Evolutionary conservation across 768 basidiomycete genomes (phyloP).

Genomic region (Termitomyces sp.): DNA sequence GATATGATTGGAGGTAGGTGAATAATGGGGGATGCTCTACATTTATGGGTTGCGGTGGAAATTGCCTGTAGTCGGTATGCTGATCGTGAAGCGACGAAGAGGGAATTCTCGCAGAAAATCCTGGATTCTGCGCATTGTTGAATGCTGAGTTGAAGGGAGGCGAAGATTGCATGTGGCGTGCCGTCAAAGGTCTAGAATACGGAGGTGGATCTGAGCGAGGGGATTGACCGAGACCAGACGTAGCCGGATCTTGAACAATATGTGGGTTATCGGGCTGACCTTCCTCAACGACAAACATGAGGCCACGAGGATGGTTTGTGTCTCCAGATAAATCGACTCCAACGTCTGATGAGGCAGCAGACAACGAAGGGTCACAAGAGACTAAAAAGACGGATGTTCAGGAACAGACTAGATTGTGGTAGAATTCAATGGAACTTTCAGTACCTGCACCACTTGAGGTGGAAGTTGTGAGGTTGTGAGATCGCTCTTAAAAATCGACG

Average conservation of each 20-base stretch:
- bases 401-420: conserved; percentile 5
- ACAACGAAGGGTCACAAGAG: conserved; percentile 20
- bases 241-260: conserved; percentile 19
- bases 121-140: conserved; percentile 14
- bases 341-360: conserved; percentile 5
- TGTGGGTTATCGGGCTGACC: conserved; percentile 16
- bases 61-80: conserved; percentile 31
- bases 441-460: conserved; percentile 16
- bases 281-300: conserved; percentile 19
- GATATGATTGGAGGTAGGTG: conserved; percentile 29
- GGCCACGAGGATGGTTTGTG: conserved; percentile 10
- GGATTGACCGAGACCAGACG: conserved; percentile 19
- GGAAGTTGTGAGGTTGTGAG: conserved; percentile 2
- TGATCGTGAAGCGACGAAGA: conserved; percentile 26
- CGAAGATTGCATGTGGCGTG: conserved; percentile 14
- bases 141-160: conserved; percentile 10
- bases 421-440: conserved; percentile 18
- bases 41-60: conserved; percentile 31
- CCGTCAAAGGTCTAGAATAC: conserved; percentile 9
- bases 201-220: conserved; percentile 17
- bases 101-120: conserved; percentile 15
- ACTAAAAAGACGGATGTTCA: conserved; percentile 11
- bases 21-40: conserved; percentile 27
- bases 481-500: conserved; percentile 14
- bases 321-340: conserved; percentile 8